Base-by-base conservation (phyloP, 2,329 filamentous ascomycete genomes). In the Camillea tinctor region DNA sequence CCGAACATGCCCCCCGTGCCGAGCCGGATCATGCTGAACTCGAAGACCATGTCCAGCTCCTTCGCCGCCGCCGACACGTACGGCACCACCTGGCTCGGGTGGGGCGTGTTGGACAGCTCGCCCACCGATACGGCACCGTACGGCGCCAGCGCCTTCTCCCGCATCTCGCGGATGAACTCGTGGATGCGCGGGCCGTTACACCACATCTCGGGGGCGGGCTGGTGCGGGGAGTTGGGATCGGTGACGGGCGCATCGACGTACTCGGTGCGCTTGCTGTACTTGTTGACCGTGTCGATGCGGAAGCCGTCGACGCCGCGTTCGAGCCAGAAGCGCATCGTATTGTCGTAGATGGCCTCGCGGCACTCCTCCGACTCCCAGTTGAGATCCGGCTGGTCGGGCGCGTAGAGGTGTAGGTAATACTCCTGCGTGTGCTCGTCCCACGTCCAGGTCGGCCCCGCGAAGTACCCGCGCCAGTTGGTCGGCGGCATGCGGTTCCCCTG, bases 391-490 rank as follows among this genome's bases (percentile, higher is more conserved):
- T 93, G 90, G 53, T 88, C 84, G 0, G 83, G 79, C 1, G 85
- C 84, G 70, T 90, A 93, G 1, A 93, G 78, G 64, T 83, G 81
- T 1, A 93, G 83, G 68, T 92, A 93, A 73, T 92, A 93, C 74
- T 93, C 88, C 53, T 82, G 80, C 0, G 89, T 91, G n/a, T 75
- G 71, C 65, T 90, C 86, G 67, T 93, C 90, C 78, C 85, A 93
- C 60, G 87, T 79, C 90, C 89, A 92, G 0, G 82, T 80, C 60
- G 79, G 85, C 56, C 83, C 83, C 17, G 81, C 83, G 81, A 64
- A 86, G 90, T 76, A 85, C 77, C 74, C 83, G 65, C 75, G 82
- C 88, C 82, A 89, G 93, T 74, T 93, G 93, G 66, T 91, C 93
- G 0, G 91, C 90, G 0, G 90, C 87, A 56, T 88, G 80, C 1